Conservation (phyloP, 257 asterid genomes). For the Nemophila menziesii region DNA sequence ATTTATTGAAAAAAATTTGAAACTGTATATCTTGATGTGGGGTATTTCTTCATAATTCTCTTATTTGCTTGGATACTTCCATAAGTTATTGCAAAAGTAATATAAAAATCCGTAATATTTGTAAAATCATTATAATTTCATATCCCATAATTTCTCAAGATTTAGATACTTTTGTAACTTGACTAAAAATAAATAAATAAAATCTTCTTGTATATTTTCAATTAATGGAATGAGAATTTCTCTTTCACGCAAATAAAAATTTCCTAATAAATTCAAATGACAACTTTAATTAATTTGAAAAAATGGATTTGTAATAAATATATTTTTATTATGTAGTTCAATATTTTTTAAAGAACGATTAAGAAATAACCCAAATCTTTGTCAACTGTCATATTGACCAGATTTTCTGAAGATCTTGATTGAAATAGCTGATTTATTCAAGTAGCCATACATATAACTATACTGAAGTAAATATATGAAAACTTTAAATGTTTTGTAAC, state of each 20-base stretch:
- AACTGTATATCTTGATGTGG: no score
- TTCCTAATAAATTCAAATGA: neutral
- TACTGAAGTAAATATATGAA: no score
- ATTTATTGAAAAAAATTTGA: no score
- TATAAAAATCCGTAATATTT: neutral
- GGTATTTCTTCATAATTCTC: no score
- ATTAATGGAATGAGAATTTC: no score
- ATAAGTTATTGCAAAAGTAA: no score
- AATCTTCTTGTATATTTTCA: no score
- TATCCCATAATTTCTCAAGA: neutral
- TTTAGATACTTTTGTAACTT: no score
- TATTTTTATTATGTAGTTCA: neutral
- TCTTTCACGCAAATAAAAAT: no score
- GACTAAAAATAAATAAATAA: no score
- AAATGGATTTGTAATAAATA: neutral
- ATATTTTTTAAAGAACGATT: neutral
- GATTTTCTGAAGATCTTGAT: constrained; percentile 1
- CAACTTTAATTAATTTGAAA: neutral
- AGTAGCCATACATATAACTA: neutral
- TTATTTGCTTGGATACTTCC: no score
- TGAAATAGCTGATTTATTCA: neutral
- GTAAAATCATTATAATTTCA: neutral
- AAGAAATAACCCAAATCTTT: neutral
- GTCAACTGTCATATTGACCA: neutral
- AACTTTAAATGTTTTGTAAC: neutral